These are phyloP conservation scores for Chenopodium album DNA, from an alignment of 148 eudicot species.

Conservation along the genomic window DNA sequence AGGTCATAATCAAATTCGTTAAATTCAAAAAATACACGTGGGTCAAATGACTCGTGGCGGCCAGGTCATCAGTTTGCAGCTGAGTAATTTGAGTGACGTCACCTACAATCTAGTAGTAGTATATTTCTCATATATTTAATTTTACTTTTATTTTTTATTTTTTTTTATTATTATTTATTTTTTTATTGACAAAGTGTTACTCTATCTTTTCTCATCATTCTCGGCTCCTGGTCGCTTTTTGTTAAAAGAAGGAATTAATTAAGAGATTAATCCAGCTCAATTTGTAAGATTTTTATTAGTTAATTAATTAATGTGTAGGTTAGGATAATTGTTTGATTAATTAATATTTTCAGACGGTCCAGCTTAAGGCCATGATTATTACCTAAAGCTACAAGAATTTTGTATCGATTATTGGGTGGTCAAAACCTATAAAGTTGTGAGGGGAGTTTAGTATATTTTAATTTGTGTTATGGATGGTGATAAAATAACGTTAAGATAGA, in stretches of 20 bases:
- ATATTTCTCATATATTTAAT: too few species aligned
- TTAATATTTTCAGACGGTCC: background rate
- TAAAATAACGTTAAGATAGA: too few species aligned
- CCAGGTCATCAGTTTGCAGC: conserved; percentile 26
- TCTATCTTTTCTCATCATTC: background rate
- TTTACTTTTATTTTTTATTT: too few species aligned
- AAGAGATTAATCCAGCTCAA: background rate
- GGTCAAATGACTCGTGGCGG: conserved; percentile 28
- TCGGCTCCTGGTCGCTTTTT: background rate
- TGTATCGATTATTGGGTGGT: too few species aligned
- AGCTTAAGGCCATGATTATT: background rate
- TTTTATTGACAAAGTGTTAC: too few species aligned
- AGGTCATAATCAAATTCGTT: conserved; percentile 19
- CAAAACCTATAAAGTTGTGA: too few species aligned
- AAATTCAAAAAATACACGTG: conserved; percentile 22
- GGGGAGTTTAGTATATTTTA: too few species aligned
- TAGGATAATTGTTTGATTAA: background rate
- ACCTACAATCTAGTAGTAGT: background rate
- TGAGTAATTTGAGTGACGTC: conserved; percentile 2
- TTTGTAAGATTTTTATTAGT: background rate
- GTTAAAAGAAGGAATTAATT: background rate
- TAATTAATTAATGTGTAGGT: background rate
- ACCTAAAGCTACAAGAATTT: background rate
- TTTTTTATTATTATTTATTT: too few species aligned
- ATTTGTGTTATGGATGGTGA: too few species aligned